Base-by-base conservation (phyloP, 2,329 filamentous ascomycete species). In the Pseudopyricularia cyperi region DNA sequence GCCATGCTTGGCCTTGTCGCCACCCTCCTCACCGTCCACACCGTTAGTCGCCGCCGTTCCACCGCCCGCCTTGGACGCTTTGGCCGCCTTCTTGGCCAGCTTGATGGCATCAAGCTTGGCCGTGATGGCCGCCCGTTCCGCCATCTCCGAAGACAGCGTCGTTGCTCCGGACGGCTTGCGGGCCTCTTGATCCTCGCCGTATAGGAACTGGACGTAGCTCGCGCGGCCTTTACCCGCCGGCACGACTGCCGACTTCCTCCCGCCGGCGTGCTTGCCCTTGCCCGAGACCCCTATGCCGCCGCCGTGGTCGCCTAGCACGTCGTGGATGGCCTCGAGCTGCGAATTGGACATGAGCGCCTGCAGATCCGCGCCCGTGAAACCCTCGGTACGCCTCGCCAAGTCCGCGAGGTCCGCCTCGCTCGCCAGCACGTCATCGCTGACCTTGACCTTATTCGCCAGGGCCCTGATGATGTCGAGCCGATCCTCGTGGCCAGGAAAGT, bases 291-390 rank as follows among this genome's bases (percentile, higher is more conserved):
- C 47, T 2, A 19, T 62, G 11, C 63, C 46, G 63, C 65, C 1
- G 58, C 55, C 14, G 44, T 80, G 72, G 60, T 83, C 80, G 52
- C 81, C 84, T 0, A 98, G 77, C 2, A 94, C 82, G 58, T 96
- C 90, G 63, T 98, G 93, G 57, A 98, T 96, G 28, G 93, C 93
- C 69, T 97, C 91, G 6, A 98, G 77, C 65, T 98, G 93, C 0
- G 93, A 90, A 59, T 98, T 98, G 61, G 95, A 96, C 44, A 97
- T 83, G 7, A 98, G 77, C 0, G 91, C 93, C 66, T 98, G 93
- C 3, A 98, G 73, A 68, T 98, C 93, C 1, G 93, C 93, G 12
- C 93, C 93, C 0, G 88, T 93, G 65, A 94, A 96, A 9, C 93
- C 93, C 54, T 93, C 85, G 0, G 91, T 97, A 15, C 80, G 74